phyloP scores from a whole-genome alignment of 441 rosid species.

The Viola pubescens region DNA sequence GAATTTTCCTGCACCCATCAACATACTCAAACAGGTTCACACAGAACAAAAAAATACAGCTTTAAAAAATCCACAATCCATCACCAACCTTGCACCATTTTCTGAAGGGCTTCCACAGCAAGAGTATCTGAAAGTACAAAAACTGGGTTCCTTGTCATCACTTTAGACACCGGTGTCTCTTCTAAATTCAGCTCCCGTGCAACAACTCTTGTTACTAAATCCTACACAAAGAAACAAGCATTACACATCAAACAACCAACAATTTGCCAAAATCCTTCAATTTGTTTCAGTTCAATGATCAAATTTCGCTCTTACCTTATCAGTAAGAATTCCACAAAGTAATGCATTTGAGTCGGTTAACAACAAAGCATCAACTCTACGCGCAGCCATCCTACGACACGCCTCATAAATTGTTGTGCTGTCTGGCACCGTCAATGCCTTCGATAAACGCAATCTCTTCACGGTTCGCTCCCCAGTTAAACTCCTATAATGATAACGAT shows the following conservation, averaged over 20 bases:
- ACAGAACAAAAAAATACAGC: background rate
- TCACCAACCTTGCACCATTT: conserved; percentile 87
- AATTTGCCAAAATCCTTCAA: background rate
- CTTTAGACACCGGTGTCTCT: conserved; percentile 84
- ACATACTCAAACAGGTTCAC: conserved; percentile 11
- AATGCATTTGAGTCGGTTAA: conserved; percentile 90
- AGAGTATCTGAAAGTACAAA: conserved; percentile 94
- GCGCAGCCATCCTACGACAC: conserved; percentile 90
- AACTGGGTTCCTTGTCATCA: conserved; percentile 90
- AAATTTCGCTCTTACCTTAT: conserved; percentile 46
- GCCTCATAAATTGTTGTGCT: conserved; percentile 74
- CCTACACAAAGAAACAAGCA: conserved; percentile 30
- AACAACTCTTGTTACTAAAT: conserved; percentile 76
- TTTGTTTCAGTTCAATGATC: background rate
- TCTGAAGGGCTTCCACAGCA: conserved; percentile 96
- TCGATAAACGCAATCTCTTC: conserved; percentile 70
- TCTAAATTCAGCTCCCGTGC: conserved; percentile 65
- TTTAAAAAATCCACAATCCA: conserved; percentile 9
- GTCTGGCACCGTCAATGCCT: conserved; percentile 90
- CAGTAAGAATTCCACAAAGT: conserved; percentile 97
- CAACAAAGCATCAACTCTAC: conserved; percentile 85
- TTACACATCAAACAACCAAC: background rate
- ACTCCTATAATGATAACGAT: conserved; percentile 37
- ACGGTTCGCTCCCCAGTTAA: conserved; percentile 90
- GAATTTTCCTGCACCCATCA: conserved; percentile 60